Conservation (phyloP, 371 early-diverging fungal species). For the Phascolomyces articulosus region DNA sequence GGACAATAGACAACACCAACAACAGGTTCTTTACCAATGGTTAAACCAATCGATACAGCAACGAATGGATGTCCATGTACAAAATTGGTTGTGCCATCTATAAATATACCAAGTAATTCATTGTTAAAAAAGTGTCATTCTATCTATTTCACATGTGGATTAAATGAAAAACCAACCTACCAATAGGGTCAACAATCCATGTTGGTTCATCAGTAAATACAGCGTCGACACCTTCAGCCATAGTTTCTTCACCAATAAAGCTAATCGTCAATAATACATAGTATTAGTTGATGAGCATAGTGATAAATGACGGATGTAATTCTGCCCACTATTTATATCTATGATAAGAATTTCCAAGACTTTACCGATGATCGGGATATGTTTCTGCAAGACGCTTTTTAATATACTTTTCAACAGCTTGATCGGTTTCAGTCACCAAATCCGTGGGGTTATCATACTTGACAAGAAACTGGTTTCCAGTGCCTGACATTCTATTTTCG, state of each 20-base stretch:
- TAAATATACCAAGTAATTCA: not conserved
- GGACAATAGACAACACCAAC: slow-evolving; percentile 95
- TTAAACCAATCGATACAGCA: slow-evolving; percentile 84
- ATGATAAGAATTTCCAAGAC: no score
- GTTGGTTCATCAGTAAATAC: slow-evolving; percentile 77
- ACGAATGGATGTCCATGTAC: slow-evolving; percentile 89
- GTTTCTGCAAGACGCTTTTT: slow-evolving; percentile 57
- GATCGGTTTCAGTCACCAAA: slow-evolving; percentile 86
- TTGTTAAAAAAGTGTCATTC: no score
- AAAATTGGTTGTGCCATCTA: slow-evolving; percentile 92
- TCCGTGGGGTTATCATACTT: slow-evolving; percentile 76
- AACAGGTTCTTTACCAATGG: slow-evolving; percentile 71
- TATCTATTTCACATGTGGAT: no score
- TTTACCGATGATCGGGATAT: slow-evolving; percentile 69
- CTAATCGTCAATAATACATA: no score
- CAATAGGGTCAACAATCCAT: slow-evolving; percentile 93
- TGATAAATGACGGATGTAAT: no score
- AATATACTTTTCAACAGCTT: slow-evolving; percentile 76
- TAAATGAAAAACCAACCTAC: slow-evolving; percentile 25
- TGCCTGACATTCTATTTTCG: slow-evolving; percentile 51
- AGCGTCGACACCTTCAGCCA: slow-evolving; percentile 64
- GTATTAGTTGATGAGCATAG: no score
- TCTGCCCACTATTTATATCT: no score
- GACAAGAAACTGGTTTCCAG: slow-evolving; percentile 45
- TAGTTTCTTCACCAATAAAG: slow-evolving; percentile 89